These are phyloP conservation scores for Cicer pinnatifidum DNA, from an alignment of 306 rosid species.

Conservation along the genomic window DNA sequence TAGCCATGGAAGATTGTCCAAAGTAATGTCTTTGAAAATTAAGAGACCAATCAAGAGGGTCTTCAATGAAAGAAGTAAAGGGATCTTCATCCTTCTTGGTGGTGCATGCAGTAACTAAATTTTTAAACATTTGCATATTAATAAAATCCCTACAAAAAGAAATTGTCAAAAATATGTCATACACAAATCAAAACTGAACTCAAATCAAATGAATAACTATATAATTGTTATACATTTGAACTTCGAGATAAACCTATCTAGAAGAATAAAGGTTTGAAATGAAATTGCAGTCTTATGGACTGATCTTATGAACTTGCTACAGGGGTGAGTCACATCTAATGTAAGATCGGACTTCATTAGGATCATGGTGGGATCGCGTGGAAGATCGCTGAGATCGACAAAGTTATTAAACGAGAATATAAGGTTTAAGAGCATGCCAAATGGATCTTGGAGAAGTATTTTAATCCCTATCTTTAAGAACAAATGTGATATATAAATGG, in stretches of 20 bases:
- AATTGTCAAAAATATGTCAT: too few species aligned
- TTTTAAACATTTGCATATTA: too few species aligned
- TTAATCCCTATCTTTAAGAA: neutral
- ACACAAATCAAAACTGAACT: too few species aligned
- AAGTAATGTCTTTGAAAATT: slow-evolving; percentile 63
- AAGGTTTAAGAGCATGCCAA: neutral
- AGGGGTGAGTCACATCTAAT: neutral
- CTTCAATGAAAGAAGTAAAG: slow-evolving; percentile 28
- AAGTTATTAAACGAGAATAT: neutral
- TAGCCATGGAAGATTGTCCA: slow-evolving; percentile 80
- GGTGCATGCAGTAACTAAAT: neutral
- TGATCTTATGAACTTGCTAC: neutral
- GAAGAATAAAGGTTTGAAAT: too few species aligned
- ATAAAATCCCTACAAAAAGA: too few species aligned
- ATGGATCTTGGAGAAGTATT: neutral
- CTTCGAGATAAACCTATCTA: too few species aligned
- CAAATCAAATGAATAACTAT: too few species aligned
- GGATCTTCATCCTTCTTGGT: neutral
- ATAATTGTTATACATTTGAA: too few species aligned
- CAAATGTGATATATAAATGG: neutral
- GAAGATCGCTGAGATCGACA: neutral
- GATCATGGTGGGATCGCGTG: neutral
- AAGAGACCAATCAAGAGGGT: slow-evolving; percentile 57
- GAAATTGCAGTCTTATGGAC: neutral
- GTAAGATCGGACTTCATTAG: neutral